Percentiles rank a stretch among this genome's conserved stretches.
These are phyloP conservation scores for Nigrospora osmanthi DNA, from an alignment of 2,329 filamentous ascomycete genomes.

Conservation along the genomic window DNA sequence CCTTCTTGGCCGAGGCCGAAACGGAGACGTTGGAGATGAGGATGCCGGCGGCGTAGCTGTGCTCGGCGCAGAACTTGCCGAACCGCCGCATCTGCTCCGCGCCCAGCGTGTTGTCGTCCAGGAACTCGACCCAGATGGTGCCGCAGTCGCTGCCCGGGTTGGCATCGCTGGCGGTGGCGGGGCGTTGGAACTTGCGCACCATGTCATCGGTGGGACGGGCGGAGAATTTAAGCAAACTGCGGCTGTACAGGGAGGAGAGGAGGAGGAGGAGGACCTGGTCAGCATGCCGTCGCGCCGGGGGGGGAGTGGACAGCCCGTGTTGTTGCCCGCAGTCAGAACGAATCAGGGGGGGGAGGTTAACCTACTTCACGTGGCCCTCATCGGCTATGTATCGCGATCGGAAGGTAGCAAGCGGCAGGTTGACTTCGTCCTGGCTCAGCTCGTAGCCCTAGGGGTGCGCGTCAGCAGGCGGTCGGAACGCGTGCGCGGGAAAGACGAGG, in stretches of 20 bases:
- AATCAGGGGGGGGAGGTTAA: neutral
- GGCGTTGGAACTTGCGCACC: conserved; percentile 74
- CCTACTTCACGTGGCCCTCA: conserved; percentile 71
- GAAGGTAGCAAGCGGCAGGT: conserved; percentile 80
- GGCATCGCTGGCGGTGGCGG: conserved; percentile 60
- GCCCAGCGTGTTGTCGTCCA: conserved; percentile 67
- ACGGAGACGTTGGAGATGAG: conserved; percentile 79
- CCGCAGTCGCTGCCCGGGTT: conserved; percentile 70
- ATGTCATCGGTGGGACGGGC: conserved; percentile 78
- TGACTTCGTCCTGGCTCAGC: conserved; percentile 80
- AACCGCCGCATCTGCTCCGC: conserved; percentile 90
- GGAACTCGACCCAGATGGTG: conserved; percentile 90
- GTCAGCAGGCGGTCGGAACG: neutral
- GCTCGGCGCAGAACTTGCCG: conserved; percentile 69
- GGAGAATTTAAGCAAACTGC: conserved; percentile 78
- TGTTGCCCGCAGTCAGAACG: no score
- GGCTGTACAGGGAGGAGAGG: conserved; percentile 41
- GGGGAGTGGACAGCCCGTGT: no score
- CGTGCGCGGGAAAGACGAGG: conserved; percentile 6
- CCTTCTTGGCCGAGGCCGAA: conserved; percentile 80
- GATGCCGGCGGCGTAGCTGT: conserved; percentile 84
- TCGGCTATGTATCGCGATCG: conserved; percentile 60
- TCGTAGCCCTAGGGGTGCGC: conserved; percentile 70
- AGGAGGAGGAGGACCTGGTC: neutral
- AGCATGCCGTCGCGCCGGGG: neutral